These are phyloP conservation scores for Skeletonema tropicum DNA, from an alignment of 108 stramenopile genomes.

Conservation along the genomic window DNA sequence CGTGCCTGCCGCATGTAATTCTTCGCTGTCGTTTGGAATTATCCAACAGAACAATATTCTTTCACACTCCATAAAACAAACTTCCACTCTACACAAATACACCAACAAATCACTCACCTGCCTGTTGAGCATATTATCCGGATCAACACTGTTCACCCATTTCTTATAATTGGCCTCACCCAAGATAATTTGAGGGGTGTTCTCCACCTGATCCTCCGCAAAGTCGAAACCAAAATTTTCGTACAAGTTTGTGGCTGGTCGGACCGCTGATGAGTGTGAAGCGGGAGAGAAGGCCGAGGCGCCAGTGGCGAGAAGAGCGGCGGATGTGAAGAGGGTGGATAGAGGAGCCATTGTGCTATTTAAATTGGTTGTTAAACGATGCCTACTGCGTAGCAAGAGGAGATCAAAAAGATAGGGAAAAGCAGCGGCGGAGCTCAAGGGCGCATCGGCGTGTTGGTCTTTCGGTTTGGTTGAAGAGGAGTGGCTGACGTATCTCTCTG, in stretches of 20 bases:
- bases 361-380: not conserved
- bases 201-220: conserved; percentile 81
- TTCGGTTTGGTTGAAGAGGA: not conserved
- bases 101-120: conserved; percentile 58
- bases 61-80: not conserved
- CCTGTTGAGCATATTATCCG: conserved; percentile 80
- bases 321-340: conserved; percentile 40
- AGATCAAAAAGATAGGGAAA: conserved; percentile 6
- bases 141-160: conserved; percentile 71
- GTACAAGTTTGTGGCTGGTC: conserved; percentile 30
- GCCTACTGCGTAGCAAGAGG: not conserved
- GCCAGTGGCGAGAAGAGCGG: conserved; percentile 36
- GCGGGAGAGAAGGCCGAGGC: conserved; percentile 35
- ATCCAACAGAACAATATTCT: not conserved
- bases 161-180: conserved; percentile 91
- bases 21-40: not conserved
- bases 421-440: not conserved
- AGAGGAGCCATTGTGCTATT: conserved; percentile 43
- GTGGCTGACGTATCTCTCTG: not conserved
- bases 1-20: not conserved
- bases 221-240: conserved; percentile 85
- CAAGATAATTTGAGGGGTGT: conserved; percentile 72
- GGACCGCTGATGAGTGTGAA: conserved; percentile 3
- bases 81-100: not conserved
- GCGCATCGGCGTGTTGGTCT: not conserved